phyloP scores from a whole-genome alignment of 805 yeast species.

The Wickerhamiella sorbophila region DNA sequence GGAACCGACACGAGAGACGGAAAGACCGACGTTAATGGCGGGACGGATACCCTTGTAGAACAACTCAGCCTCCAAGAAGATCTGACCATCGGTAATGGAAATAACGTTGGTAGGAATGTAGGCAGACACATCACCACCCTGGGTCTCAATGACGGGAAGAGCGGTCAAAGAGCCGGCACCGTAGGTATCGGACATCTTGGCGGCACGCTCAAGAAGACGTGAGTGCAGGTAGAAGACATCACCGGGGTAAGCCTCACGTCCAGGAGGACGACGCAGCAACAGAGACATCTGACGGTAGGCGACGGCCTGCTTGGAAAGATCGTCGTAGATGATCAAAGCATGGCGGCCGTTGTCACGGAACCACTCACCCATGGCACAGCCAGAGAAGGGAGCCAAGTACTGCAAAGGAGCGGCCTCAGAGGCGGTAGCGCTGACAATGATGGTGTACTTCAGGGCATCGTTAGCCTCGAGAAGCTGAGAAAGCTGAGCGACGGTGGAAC shows the following conservation, averaged over 20 bases:
- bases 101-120: slow-evolving; percentile 96
- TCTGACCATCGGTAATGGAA: slow-evolving; percentile 96
- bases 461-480: slow-evolving; percentile 97
- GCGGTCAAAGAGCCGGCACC: slow-evolving; percentile 96
- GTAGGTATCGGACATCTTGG: slow-evolving; percentile 78
- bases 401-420: slow-evolving; percentile 99
- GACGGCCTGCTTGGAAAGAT: slow-evolving; percentile 98
- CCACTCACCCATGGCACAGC: slow-evolving; percentile 99
- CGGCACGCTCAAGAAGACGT: slow-evolving; percentile 92
- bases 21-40: slow-evolving; percentile 98
- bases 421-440: slow-evolving; percentile 99
- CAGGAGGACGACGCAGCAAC: slow-evolving; percentile 93
- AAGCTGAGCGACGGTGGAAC: slow-evolving; percentile 99
- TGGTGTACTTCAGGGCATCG: slow-evolving; percentile 94
- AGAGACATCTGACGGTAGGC: slow-evolving; percentile 99
- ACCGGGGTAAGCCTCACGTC: slow-evolving; percentile 96
- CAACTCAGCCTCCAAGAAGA: slow-evolving; percentile 97
- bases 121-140: slow-evolving; percentile 98
- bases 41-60: slow-evolving; percentile 99
- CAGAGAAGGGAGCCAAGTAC: slow-evolving; percentile 99
- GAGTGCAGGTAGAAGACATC: slow-evolving; percentile 93
- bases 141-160: slow-evolving; percentile 92
- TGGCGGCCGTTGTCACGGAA: slow-evolving; percentile 99
- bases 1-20: slow-evolving; percentile 99
- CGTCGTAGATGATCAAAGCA: slow-evolving; percentile 94